Conservation (phyloP, 768 basidiomycete species). For the Boletus sp. region DNA sequence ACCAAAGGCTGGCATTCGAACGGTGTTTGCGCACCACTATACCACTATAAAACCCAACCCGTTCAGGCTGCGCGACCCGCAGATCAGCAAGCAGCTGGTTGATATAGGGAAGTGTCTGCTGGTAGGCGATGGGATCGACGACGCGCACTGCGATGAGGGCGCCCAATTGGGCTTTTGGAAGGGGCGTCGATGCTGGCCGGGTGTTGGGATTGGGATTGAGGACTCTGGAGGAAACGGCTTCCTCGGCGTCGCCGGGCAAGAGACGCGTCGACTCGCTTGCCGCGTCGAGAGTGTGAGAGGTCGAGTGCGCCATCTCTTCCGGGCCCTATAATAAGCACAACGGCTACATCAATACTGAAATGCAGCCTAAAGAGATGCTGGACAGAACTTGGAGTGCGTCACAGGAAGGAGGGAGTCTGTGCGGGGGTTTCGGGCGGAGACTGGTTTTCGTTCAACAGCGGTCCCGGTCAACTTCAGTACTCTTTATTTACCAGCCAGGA, state of each 20-base stretch:
- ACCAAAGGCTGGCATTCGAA: not conserved
- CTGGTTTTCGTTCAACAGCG: no score
- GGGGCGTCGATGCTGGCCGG: constrained; percentile 16
- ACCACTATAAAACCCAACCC: constrained; percentile 65
- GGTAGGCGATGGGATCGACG: constrained; percentile 56
- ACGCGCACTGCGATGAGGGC: constrained; percentile 39
- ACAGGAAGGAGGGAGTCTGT: no score
- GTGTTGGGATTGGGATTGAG: not conserved
- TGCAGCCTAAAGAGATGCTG: no score
- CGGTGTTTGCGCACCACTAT: constrained; percentile 43
- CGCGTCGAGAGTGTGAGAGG: not conserved
- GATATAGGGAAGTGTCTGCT: constrained; percentile 63
- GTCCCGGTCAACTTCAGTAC: no score
- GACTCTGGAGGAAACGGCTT: not conserved
- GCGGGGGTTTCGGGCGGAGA: no score
- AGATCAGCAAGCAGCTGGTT: constrained; percentile 59
- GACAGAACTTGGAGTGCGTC: no score
- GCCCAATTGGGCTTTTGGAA: constrained; percentile 46
- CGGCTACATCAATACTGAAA: no score
- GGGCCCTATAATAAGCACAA: not conserved
- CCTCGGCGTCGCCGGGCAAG: constrained; percentile 7
- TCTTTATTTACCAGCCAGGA: no score
- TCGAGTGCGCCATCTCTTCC: not conserved
- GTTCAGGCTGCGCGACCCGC: constrained; percentile 49
- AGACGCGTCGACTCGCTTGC: constrained; percentile 16